These are phyloP conservation scores for Inga laurina DNA, from an alignment of 306 rosid species.

Conservation along the genomic window DNA sequence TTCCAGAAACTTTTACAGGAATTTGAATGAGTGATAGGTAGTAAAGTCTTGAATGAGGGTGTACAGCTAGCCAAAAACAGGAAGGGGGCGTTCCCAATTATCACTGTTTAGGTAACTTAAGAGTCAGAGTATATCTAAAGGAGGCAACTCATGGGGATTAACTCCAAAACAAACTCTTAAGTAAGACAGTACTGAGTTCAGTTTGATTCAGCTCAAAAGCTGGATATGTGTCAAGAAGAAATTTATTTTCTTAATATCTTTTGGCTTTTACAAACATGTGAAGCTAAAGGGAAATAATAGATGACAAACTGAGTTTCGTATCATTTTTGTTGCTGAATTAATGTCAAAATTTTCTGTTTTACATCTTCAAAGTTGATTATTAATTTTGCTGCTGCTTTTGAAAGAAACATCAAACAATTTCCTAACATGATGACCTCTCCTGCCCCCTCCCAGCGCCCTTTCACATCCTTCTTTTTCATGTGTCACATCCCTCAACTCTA, in stretches of 20 bases:
- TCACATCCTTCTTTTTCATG: neutral
- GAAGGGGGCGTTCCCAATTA: neutral
- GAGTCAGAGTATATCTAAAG: neutral
- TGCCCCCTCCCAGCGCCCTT: neutral
- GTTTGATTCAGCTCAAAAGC: neutral
- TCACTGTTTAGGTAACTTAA: neutral
- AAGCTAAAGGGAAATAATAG: constrained; percentile 3
- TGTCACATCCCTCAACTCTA: neutral
- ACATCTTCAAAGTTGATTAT: neutral
- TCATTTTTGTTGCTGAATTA: neutral
- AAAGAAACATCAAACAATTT: neutral
- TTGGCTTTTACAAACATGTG: neutral
- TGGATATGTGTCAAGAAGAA: neutral
- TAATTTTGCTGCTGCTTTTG: neutral
- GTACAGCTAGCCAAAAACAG: neutral
- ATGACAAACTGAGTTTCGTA: neutral
- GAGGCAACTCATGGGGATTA: neutral
- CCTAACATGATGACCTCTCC: neutral
- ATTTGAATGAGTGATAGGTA: neutral
- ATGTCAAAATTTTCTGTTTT: neutral
- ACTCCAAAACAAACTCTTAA: neutral
- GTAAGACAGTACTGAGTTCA: neutral
- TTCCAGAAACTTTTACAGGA: neutral
- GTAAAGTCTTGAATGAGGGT: neutral
- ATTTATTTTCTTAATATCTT: neutral